A percentile compares a stretch with the other conserved stretches of the same genome.
Conservation (phyloP, 805 yeast genomes). For the Pichia kluyveri region DNA sequence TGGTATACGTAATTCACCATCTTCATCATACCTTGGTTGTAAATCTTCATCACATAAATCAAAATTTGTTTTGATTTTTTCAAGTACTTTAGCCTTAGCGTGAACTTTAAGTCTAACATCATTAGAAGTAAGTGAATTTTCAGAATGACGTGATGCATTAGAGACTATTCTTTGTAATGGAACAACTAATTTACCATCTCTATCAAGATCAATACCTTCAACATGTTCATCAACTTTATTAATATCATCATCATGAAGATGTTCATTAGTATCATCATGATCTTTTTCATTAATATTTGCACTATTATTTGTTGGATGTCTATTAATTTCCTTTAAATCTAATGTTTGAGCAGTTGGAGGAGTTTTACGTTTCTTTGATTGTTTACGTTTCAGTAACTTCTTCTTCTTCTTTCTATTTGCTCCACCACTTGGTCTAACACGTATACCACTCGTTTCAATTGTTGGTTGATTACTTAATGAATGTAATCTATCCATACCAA, state of each 20-base stretch:
- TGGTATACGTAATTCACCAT: slow-evolving; percentile 25
- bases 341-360: slow-evolving; percentile 20
- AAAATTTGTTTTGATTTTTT: slow-evolving; percentile 13
- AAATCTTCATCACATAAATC: slow-evolving; percentile 17
- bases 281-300: background rate
- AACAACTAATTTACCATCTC: background rate
- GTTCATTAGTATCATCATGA: background rate
- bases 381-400: slow-evolving; percentile 27
- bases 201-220: background rate
- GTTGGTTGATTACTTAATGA: slow-evolving; percentile 3
- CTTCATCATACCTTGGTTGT: slow-evolving; percentile 26
- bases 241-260: background rate
- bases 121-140: slow-evolving; percentile 5
- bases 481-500: slow-evolving; percentile 9
- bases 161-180: slow-evolving; percentile 6
- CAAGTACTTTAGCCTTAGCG: slow-evolving; percentile 9
- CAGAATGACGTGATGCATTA: slow-evolving; percentile 10
- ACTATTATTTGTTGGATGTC: background rate
- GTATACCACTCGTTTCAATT: slow-evolving; percentile 25
- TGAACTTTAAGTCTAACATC: slow-evolving; percentile 8
- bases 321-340: slow-evolving; percentile 9
- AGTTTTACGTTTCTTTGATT: slow-evolving; percentile 22
- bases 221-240: background rate
- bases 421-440: slow-evolving; percentile 69
- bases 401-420: slow-evolving; percentile 50